These are phyloP conservation scores for Kokia cookei DNA, from an alignment of 441 rosid genomes.

Conservation along the genomic window DNA sequence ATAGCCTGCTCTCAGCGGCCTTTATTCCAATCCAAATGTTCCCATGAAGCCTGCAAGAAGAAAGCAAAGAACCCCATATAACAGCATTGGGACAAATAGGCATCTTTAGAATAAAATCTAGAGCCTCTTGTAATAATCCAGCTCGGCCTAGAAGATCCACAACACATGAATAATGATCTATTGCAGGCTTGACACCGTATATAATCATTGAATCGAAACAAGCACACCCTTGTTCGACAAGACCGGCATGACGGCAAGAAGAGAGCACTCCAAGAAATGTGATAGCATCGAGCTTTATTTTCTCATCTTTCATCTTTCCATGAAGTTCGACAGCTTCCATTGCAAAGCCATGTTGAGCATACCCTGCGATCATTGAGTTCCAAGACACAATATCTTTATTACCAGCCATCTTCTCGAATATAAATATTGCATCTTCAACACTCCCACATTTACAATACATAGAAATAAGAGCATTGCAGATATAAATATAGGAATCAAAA, in stretches of 20 bases:
- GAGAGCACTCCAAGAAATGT: conserved; percentile 77
- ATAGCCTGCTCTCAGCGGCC: conserved; percentile 65
- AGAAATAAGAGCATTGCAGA: conserved; percentile 57
- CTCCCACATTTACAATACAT: conserved; percentile 70
- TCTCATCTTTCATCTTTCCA: conserved; percentile 42
- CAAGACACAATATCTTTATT: conserved; percentile 54
- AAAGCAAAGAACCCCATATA: conserved; percentile 77
- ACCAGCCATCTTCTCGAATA: conserved; percentile 28
- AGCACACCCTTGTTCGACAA: conserved; percentile 45
- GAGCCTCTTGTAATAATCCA: conserved; percentile 67
- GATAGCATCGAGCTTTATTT: conserved; percentile 58
- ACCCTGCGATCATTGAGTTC: conserved; percentile 85
- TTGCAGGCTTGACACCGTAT: conserved; percentile 46
- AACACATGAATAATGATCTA: conserved; percentile 74
- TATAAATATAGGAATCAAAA: conserved; percentile 39
- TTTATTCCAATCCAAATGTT: conserved; percentile 60
- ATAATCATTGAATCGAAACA: conserved; percentile 52
- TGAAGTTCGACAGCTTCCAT: conserved; percentile 48
- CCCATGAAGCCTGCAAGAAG: conserved; percentile 70
- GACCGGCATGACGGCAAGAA: conserved; percentile 76
- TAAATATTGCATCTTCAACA: conserved; percentile 31
- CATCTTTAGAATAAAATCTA: conserved; percentile 46
- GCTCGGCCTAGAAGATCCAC: conserved; percentile 83
- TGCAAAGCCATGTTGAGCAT: conserved; percentile 69
- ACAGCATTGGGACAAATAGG: conserved; percentile 46